A percentile compares a stretch with the other conserved stretches of the same genome.
phyloP scores from a whole-genome alignment of 371 early-diverging fungal genomes.

The Syncephalis fuscata region DNA sequence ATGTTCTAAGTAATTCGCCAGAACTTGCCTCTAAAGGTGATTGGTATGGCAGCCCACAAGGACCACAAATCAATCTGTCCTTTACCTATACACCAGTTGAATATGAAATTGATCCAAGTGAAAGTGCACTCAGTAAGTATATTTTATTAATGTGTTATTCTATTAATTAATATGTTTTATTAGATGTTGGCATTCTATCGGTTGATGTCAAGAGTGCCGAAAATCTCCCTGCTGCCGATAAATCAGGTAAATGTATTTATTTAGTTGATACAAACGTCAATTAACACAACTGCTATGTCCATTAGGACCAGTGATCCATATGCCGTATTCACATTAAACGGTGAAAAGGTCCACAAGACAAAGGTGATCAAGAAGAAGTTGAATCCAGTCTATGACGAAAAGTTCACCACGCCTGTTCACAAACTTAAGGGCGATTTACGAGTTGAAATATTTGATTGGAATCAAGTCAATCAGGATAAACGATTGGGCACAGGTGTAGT shows the following conservation, averaged over 20 bases:
- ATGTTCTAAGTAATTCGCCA: neutral
- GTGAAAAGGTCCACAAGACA: constrained; percentile 61
- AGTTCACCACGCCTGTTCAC: constrained; percentile 33
- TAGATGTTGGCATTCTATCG: constrained; percentile 15
- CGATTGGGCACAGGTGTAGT: constrained; percentile 17
- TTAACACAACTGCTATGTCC: constrained; percentile 10
- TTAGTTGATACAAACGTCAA: neutral
- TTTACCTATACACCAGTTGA: constrained; percentile 22
- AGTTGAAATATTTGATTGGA: constrained; percentile 70
- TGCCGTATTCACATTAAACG: constrained; percentile 50
- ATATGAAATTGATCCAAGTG: constrained; percentile 18
- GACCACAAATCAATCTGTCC: constrained; percentile 20
- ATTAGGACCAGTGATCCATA: constrained; percentile 73
- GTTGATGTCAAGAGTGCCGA: constrained; percentile 18
- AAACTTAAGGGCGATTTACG: neutral
- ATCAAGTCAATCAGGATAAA: constrained; percentile 40
- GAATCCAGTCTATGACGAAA: constrained; percentile 74
- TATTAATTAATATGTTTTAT: constrained; percentile 4
- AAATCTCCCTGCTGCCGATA: constrained; percentile 24
- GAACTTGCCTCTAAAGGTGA: neutral
- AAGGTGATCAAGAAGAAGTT: constrained; percentile 56
- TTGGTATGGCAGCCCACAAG: constrained; percentile 1
- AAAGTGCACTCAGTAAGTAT: constrained; percentile 22
- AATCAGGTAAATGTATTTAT: constrained; percentile 7
- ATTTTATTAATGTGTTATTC: neutral